Evolutionary conservation across 148 eudicot species (phyloP).

Genomic region (Fagopyrum tataricum): DNA sequence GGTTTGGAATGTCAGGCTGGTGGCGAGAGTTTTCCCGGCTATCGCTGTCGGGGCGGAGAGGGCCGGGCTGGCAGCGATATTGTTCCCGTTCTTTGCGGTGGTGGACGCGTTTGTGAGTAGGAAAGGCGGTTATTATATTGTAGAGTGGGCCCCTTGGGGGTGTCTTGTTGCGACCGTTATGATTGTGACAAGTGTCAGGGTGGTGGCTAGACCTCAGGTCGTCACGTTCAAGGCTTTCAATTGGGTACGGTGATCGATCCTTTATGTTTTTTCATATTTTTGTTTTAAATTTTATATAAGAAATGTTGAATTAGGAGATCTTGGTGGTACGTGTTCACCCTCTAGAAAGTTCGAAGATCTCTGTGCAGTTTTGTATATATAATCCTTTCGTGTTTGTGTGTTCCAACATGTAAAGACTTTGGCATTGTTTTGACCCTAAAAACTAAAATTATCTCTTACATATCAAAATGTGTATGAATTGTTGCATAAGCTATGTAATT

Average conservation of each 20-base stretch:
- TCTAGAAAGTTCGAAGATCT: neutral
- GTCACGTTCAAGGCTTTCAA: neutral
- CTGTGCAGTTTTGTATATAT: neutral
- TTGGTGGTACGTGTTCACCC: neutral
- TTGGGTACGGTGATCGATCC: neutral
- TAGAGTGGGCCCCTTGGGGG: slow-evolving; percentile 5
- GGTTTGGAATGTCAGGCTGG: neutral
- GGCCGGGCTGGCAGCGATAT: slow-evolving; percentile 4
- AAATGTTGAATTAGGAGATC: neutral
- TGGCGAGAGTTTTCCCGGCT: neutral
- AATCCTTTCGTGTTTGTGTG: neutral
- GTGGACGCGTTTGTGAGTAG: slow-evolving; percentile 6
- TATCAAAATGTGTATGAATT: too few relatives aligned
- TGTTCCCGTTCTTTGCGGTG: slow-evolving; percentile 10
- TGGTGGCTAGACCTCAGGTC: neutral
- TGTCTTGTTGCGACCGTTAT: slow-evolving; percentile 1
- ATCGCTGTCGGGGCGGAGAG: neutral
- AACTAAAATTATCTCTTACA: too few relatives aligned
- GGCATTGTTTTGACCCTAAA: too few relatives aligned
- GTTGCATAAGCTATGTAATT: too few relatives aligned
- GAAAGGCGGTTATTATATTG: neutral
- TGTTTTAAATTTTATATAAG: neutral
- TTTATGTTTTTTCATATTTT: neutral
- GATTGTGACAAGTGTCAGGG: slow-evolving; percentile 2
- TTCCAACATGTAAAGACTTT: neutral